Conservation (phyloP, 208 protist genomes). For the Jaenimonas drosophilae region DNA sequence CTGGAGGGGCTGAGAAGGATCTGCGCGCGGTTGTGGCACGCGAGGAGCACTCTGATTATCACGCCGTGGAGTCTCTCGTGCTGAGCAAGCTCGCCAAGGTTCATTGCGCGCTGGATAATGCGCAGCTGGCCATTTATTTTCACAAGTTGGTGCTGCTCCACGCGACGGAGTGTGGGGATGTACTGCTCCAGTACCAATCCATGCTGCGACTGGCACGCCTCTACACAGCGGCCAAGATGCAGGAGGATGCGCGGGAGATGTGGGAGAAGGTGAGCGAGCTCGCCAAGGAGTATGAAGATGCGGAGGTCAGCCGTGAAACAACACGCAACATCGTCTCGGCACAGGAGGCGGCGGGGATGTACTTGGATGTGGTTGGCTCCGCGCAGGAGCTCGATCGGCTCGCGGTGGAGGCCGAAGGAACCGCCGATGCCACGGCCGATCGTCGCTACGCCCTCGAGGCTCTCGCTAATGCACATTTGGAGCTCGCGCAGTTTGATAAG, state of each 20-base stretch:
- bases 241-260: constrained; percentile 38
- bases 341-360: constrained; percentile 55
- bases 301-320: constrained; percentile 76
- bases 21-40: constrained; percentile 33
- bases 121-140: constrained; percentile 66
- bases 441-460: constrained; percentile 69
- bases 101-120: constrained; percentile 63
- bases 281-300: constrained; percentile 75
- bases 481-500: constrained; percentile 72
- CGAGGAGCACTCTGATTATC: constrained; percentile 40
- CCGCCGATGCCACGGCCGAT: constrained; percentile 54
- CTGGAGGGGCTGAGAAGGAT: no score
- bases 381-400: constrained; percentile 63
- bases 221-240: constrained; percentile 36
- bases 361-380: constrained; percentile 48
- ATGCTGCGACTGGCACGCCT: constrained; percentile 68
- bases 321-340: constrained; percentile 72
- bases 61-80: constrained; percentile 45
- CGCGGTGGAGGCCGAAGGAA: constrained; percentile 48
- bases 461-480: constrained; percentile 68
- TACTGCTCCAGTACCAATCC: constrained; percentile 68
- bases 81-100: constrained; percentile 68
- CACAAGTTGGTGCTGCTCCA: constrained; percentile 63
- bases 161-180: constrained; percentile 45
- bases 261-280: constrained; percentile 76